phyloP scores from a whole-genome alignment of 1,284 basidiomycete genomes.

The Melampsora occidentalis region DNA sequence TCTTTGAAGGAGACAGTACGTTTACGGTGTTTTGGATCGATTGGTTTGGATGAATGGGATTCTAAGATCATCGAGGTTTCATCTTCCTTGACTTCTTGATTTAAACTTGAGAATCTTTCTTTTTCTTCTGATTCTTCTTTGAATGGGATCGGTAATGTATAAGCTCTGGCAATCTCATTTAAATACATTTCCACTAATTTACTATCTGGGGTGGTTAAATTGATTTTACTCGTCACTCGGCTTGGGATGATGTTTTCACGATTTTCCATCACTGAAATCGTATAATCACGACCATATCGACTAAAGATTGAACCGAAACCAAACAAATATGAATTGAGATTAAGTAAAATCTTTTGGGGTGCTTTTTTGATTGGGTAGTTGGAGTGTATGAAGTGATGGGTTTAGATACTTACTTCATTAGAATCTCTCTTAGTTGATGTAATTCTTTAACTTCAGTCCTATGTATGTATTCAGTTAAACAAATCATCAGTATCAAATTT shows the following conservation, averaged over 20 bases:
- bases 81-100: neutral
- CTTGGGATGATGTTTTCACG: neutral
- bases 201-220: neutral
- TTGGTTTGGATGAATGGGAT: neutral
- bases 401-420: neutral
- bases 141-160: neutral
- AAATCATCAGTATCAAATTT: neutral
- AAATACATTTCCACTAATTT: slow-evolving; percentile 2
- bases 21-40: neutral
- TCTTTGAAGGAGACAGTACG: neutral
- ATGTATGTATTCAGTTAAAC: neutral
- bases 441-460: slow-evolving; percentile 8
- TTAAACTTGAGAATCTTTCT: too few relatives aligned
- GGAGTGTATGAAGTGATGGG: neutral
- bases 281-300: slow-evolving; percentile 6
- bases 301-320: neutral
- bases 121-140: neutral
- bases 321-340: too few relatives aligned
- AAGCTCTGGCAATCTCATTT: neutral
- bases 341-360: too few relatives aligned
- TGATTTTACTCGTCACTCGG: neutral
- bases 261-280: neutral
- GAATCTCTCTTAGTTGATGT: neutral
- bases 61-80: neutral
- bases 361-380: neutral